phyloP scores from a whole-genome alignment of 805 yeast species.

The Geotrichum ghanense region DNA sequence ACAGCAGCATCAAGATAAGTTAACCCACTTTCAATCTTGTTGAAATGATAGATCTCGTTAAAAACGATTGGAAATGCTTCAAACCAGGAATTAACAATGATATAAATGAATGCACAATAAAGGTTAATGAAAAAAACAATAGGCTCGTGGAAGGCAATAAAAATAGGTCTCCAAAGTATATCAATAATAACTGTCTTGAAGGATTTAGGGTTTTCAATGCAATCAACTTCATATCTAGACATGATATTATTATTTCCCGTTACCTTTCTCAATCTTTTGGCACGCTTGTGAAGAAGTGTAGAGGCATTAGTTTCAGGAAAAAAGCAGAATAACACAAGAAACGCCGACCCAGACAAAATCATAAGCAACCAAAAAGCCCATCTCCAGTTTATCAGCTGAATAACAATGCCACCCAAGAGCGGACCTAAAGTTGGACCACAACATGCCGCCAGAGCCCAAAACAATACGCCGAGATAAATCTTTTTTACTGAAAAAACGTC shows the following conservation, averaged over 20 bases:
- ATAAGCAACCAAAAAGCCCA: constrained; percentile 44
- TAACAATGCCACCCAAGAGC: constrained; percentile 41
- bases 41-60: constrained; percentile 33
- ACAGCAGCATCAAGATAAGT: constrained; percentile 36
- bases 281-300: constrained; percentile 37
- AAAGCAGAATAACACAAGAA: constrained; percentile 28
- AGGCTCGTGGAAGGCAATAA: constrained; percentile 37
- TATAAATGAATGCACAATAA: constrained; percentile 42
- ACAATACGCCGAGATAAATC: constrained; percentile 32
- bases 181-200: constrained; percentile 6
- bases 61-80: constrained; percentile 54
- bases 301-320: constrained; percentile 40
- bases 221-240: constrained; percentile 30
- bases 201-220: constrained; percentile 10
- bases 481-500: constrained; percentile 35
- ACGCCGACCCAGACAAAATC: constrained; percentile 28
- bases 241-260: constrained; percentile 39
- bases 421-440: constrained; percentile 50
- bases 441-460: constrained; percentile 44
- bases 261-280: constrained; percentile 33
- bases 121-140: constrained; percentile 41
- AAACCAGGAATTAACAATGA: constrained; percentile 43
- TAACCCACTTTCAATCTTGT: constrained; percentile 35
- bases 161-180: constrained; percentile 28
- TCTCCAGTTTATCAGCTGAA: constrained; percentile 37